Evolutionary conservation across 768 basidiomycete genomes (phyloP), one percentile per base, ranked within the genome.

Genomic region (Sporobolomyces roseus): DNA sequence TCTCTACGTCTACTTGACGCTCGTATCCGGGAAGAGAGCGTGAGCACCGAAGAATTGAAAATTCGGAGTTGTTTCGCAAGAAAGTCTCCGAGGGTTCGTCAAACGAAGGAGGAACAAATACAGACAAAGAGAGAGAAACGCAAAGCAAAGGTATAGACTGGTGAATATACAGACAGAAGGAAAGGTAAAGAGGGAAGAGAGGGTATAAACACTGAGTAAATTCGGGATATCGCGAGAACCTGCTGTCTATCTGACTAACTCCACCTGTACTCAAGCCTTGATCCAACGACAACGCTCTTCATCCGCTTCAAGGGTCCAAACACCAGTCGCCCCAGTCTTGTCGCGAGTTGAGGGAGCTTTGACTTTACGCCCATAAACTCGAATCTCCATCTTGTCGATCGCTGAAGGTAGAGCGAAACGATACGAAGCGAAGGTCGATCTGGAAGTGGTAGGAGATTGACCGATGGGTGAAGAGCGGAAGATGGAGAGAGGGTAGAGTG

Each of bases 271-370:
- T 41, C 38, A 50, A 23, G 5, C 49, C 27, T 21, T 7, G 8
- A 29, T 58, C 56, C 56, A 58, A 19, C 41, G 56, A 58, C 56
- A 58, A 27, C 56, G n/a, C 2, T 58, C 56, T 30, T 45, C 41
- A 35, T 58, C 56, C 3, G 56, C 56, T 19, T 43, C 56, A 16
- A 58, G 56, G 30, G 9, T 45, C 56, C 56, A 58, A 14, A 3
- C n/a, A 19, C 3, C 56, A 21, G 7, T 43, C 41, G 17, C 2
- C 4, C 4, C 21, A 32, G 35, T 33, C 3, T 19, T 36, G 7
- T 43, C 55, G 4, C 7, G 35, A 25, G 7, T 25, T 14, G 27
- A 29, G 10, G 56, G 56, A 5, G 14, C 38, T 33, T 45, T 58
- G n/a, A 21, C 56, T 1, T 9, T 32, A 14, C 32, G 43, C 35